Evolutionary conservation across 1,284 basidiomycete species (phyloP).

Genomic region (Ceratobasidium sp.): DNA sequence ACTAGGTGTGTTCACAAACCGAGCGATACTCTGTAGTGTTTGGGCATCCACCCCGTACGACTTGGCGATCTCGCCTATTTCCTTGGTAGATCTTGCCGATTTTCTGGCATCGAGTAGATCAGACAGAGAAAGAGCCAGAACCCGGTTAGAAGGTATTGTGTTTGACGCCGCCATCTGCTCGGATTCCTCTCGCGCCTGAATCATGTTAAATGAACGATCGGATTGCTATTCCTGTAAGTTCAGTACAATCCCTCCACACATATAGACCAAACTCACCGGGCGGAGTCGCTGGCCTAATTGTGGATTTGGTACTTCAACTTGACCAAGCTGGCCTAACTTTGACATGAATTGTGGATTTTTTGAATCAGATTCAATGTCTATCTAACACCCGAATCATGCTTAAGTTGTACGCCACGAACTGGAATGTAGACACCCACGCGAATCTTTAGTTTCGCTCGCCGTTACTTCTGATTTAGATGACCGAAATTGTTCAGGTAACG

Average conservation of each 20-base stretch:
- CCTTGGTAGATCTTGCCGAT: slow-evolving; percentile 53
- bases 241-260: neutral
- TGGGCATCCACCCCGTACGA: slow-evolving; percentile 64
- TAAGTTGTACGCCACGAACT: neutral
- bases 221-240: slow-evolving; percentile 43
- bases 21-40: slow-evolving; percentile 62
- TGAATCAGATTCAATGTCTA: slow-evolving; percentile 71
- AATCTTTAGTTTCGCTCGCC: slow-evolving; percentile 62
- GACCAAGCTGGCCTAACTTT: slow-evolving; percentile 72
- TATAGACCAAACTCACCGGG: slow-evolving; percentile 55
- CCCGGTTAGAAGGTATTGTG: slow-evolving; percentile 55
- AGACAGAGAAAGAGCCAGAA: slow-evolving; percentile 63
- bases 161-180: slow-evolving; percentile 57
- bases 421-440: slow-evolving; percentile 52
- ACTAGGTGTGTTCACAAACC: slow-evolving; percentile 73
- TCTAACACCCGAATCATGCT: neutral
- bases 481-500: slow-evolving; percentile 40
- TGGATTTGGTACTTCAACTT: slow-evolving; percentile 69
- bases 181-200: slow-evolving; percentile 60
- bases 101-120: slow-evolving; percentile 73
- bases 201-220: slow-evolving; percentile 56
- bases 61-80: slow-evolving; percentile 59
- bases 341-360: slow-evolving; percentile 76
- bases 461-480: slow-evolving; percentile 46
- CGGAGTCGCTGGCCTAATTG: slow-evolving; percentile 60